Percentiles rank a stretch among this genome's conserved stretches.
Evolutionary conservation across 768 basidiomycete genomes (phyloP).

Genomic region (Gautieria morchelliformis): DNA sequence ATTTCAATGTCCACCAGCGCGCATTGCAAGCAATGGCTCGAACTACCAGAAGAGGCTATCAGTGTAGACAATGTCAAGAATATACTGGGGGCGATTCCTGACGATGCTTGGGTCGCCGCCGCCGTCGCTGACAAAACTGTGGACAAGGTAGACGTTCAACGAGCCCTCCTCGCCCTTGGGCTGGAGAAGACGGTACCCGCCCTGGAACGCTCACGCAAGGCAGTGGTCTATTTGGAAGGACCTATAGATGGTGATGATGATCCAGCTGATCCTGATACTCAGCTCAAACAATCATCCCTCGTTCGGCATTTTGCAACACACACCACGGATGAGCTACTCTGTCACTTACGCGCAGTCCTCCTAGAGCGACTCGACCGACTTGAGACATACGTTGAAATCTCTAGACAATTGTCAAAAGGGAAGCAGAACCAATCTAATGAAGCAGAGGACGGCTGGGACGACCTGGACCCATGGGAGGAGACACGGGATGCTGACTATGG

Average conservation of each 20-base stretch:
- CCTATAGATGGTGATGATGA: conserved; percentile 15
- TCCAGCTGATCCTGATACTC: not conserved
- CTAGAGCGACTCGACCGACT: conserved; percentile 59
- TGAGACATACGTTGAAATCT: conserved; percentile 55
- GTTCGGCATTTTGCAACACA: conserved; percentile 44
- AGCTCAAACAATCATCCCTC: conserved; percentile 22
- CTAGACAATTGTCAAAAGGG: conserved; percentile 12
- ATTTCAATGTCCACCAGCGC: conserved; percentile 3
- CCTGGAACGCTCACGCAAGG: conserved; percentile 36
- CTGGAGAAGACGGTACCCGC: conserved; percentile 47
- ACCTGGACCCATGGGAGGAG: conserved; percentile 58
- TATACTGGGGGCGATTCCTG: conserved; percentile 39
- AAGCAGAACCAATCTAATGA: conserved; percentile 37
- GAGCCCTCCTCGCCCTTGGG: conserved; percentile 51
- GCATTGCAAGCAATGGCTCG: conserved; percentile 35
- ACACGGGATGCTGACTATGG: conserved; percentile 16
- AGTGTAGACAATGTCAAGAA: conserved; percentile 38
- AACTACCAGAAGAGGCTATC: conserved; percentile 47
- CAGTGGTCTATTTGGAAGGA: conserved; percentile 16
- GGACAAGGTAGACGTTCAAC: conserved; percentile 46
- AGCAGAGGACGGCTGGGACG: conserved; percentile 41
- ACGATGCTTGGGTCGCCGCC: conserved; percentile 73
- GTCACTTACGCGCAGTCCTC: conserved; percentile 56
- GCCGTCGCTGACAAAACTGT: conserved; percentile 62
- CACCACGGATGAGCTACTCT: conserved; percentile 57